phyloP scores from a whole-genome alignment of 2,329 filamentous ascomycete species.

The Trichoderma sp. region DNA sequence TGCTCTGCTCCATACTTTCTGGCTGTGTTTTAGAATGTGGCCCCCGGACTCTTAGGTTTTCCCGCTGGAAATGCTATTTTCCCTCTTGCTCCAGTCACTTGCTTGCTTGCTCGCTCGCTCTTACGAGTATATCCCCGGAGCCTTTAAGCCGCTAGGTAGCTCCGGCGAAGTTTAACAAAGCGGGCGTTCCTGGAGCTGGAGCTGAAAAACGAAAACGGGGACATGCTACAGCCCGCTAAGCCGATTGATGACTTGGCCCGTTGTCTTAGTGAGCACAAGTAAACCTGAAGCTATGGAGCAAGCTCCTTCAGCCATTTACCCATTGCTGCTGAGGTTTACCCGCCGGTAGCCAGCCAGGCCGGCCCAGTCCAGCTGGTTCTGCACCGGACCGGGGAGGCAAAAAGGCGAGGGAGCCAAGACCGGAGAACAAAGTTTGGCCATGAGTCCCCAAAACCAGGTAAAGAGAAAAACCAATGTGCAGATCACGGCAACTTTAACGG shows the following conservation, averaged over 20 bases:
- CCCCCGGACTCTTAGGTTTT: not conserved
- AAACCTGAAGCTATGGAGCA: not conserved
- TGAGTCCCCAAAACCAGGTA: not conserved
- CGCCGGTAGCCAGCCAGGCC: not conserved
- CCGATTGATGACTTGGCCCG: not conserved
- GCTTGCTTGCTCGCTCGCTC: not conserved
- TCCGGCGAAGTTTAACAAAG: conserved; percentile 14
- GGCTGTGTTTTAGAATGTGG: not conserved
- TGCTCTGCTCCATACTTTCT: not conserved
- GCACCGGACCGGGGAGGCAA: not conserved
- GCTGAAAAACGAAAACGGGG: conserved; percentile 1
- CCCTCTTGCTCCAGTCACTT: not conserved
- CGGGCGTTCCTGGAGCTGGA: conserved; percentile 16
- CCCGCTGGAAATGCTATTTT: not conserved
- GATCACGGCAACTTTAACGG: conserved; percentile 4
- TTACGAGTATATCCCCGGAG: not conserved
- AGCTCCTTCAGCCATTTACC: not conserved
- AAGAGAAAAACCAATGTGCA: not conserved
- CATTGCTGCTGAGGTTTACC: not conserved
- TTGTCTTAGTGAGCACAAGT: not conserved
- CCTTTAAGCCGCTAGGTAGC: conserved; percentile 10
- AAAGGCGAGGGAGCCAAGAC: not conserved
- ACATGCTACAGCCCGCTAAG: not conserved
- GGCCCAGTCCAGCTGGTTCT: not conserved
- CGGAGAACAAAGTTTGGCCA: not conserved